Percentiles rank a stretch among this genome's conserved stretches.
Conservation (phyloP, 176 grass and related monocot genomes). For the Oryza australiensis region DNA sequence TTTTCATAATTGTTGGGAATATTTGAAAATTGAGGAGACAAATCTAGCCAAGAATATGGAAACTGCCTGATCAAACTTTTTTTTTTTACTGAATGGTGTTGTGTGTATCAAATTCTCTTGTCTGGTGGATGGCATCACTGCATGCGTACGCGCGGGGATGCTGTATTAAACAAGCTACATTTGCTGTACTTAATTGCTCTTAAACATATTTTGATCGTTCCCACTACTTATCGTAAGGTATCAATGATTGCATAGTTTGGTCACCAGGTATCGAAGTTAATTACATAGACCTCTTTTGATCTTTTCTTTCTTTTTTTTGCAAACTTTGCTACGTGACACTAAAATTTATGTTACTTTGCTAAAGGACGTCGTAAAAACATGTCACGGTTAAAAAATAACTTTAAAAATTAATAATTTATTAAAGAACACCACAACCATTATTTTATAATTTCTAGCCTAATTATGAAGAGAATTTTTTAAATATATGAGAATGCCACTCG, state of each 20-base stretch:
- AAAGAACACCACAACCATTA: too few relatives aligned
- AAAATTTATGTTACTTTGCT: too few relatives aligned
- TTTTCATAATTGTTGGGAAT: background rate
- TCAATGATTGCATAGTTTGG: conserved; percentile 38
- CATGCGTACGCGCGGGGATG: conserved; percentile 9
- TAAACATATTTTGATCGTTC: conserved; percentile 12
- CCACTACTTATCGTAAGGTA: conserved; percentile 18
- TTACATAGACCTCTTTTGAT: background rate
- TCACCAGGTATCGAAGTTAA: background rate
- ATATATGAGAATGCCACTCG: too few relatives aligned
- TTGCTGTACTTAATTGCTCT: conserved; percentile 29
- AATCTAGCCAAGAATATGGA: background rate
- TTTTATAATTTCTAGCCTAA: too few relatives aligned
- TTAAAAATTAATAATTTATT: too few relatives aligned
- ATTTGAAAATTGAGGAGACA: background rate
- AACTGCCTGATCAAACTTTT: background rate
- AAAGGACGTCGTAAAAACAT: too few relatives aligned
- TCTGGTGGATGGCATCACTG: conserved; percentile 50
- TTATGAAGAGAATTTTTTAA: too few relatives aligned
- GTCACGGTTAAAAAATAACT: too few relatives aligned
- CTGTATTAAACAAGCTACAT: conserved; percentile 3
- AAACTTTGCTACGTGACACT: too few relatives aligned
- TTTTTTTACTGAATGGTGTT: background rate
- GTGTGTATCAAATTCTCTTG: conserved; percentile 19
- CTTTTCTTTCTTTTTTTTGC: too few relatives aligned